These are phyloP conservation scores for Dactylellina sp. DNA, from an alignment of 2,329 filamentous ascomycete species.

Conservation along the genomic window DNA sequence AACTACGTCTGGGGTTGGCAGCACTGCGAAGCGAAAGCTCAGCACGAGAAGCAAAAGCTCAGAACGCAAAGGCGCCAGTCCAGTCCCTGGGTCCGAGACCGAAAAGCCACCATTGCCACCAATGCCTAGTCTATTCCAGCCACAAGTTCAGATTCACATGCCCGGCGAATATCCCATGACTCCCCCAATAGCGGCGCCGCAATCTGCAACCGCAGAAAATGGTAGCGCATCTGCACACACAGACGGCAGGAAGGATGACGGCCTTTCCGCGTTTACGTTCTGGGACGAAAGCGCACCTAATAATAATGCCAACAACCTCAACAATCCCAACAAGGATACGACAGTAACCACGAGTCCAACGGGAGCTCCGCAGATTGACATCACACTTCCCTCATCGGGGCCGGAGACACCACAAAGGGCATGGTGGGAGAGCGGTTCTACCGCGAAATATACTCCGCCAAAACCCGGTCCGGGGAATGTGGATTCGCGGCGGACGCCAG, in stretches of 20 bases:
- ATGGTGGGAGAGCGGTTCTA: conserved; percentile 43
- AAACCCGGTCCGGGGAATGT: not conserved
- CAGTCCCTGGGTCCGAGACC: conserved; percentile 32
- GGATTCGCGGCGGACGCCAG: conserved; percentile 36
- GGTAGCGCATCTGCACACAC: conserved; percentile 1
- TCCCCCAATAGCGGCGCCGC: conserved; percentile 9
- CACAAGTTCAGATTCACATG: conserved; percentile 45
- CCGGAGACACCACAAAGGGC: conserved; percentile 37
- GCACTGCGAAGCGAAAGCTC: conserved; percentile 38
- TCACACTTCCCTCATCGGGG: conserved; percentile 15
- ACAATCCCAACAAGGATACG: conserved; percentile 11
- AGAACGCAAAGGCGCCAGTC: conserved; percentile 47
- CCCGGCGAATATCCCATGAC: conserved; percentile 53
- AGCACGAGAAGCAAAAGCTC: conserved; percentile 42
- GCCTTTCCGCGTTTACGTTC: conserved; percentile 45
- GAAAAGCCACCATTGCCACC: conserved; percentile 49
- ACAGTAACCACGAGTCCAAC: conserved; percentile 44
- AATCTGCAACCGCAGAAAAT: conserved; percentile 6
- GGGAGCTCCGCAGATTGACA: conserved; percentile 47
- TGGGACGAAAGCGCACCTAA: conserved; percentile 43
- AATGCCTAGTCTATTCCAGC: conserved; percentile 37
- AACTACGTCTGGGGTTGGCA: conserved; percentile 4
- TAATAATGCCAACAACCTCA: no score
- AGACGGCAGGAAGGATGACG: conserved; percentile 31
- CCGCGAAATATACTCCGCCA: conserved; percentile 41